phyloP scores from a whole-genome alignment of 176 grass and related monocot species.

The Pontederia crassipes region DNA sequence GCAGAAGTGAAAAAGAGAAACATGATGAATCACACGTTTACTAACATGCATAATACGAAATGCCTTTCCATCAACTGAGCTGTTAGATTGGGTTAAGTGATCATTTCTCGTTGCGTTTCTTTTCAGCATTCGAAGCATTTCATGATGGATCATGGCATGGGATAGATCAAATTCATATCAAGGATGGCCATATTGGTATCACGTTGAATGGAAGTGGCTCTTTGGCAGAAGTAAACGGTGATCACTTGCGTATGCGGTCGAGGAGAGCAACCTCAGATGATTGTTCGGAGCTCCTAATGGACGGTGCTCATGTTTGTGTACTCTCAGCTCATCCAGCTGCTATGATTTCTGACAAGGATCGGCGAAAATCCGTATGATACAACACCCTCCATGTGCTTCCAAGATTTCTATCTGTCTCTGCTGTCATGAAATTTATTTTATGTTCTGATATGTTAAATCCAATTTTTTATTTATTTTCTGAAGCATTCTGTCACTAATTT shows the following conservation, averaged over 20 bases:
- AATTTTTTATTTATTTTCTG: too few species aligned
- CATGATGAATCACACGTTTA: too few species aligned
- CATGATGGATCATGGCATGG: slow-evolving; percentile 71
- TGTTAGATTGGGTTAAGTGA: too few species aligned
- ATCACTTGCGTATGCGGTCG: slow-evolving; percentile 50
- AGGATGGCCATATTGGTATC: slow-evolving; percentile 38
- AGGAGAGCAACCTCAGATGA: slow-evolving; percentile 49
- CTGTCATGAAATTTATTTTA: not conserved
- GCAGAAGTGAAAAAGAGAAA: too few species aligned
- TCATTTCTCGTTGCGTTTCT: too few species aligned
- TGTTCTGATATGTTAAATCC: not conserved
- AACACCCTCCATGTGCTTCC: slow-evolving; percentile 1
- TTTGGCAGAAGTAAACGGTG: slow-evolving; percentile 24
- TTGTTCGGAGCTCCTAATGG: slow-evolving; percentile 54
- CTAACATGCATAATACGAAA: too few species aligned
- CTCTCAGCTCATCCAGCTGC: slow-evolving; percentile 21
- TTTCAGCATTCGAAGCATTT: slow-evolving; percentile 75
- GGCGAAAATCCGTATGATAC: slow-evolving; percentile 34
- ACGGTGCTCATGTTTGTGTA: slow-evolving; percentile 51
- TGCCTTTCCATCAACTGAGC: too few species aligned
- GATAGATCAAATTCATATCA: slow-evolving; percentile 50
- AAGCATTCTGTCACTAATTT: not conserved
- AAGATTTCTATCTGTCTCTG: not conserved
- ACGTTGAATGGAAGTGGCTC: slow-evolving; percentile 25
- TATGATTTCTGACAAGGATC: slow-evolving; percentile 24